Conservation (phyloP, 2,329 filamentous ascomycete genomes). For the Fusarium sp. region DNA sequence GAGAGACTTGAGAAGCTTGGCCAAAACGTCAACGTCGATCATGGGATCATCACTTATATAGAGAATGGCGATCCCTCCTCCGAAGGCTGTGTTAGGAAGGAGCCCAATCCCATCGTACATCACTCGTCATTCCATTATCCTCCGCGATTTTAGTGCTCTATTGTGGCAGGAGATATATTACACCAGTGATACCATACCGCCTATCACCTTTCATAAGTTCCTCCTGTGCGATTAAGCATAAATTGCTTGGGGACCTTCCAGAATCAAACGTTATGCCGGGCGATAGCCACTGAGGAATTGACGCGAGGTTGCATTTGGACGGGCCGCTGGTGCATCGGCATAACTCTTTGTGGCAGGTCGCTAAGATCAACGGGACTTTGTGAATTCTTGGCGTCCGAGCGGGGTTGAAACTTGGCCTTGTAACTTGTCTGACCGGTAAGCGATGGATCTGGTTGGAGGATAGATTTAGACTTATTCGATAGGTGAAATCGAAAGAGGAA, state of each 20-base stretch:
- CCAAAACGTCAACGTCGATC: not conserved
- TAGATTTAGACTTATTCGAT: not conserved
- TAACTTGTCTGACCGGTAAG: not conserved
- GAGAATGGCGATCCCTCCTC: not conserved
- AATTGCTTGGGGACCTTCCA: constrained; percentile 25
- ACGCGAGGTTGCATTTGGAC: constrained; percentile 17
- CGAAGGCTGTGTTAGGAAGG: constrained; percentile 21
- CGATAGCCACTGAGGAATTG: constrained; percentile 1
- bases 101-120: not conserved
- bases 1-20: constrained; percentile 1
- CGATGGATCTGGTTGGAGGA: not conserved
- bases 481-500: not conserved
- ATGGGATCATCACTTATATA: constrained; percentile 6
- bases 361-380: constrained; percentile 28
- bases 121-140: constrained; percentile 3
- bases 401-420: constrained; percentile 11
- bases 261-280: constrained; percentile 28
- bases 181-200: not conserved
- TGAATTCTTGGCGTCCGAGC: constrained; percentile 30
- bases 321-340: constrained; percentile 37
- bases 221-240: constrained; percentile 16
- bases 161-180: constrained; percentile 31
- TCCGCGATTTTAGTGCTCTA: not conserved
- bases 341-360: constrained; percentile 35
- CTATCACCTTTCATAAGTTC: constrained; percentile 18